Evolutionary conservation across 2,329 filamentous ascomycete species (phyloP), one percentile per base, ranked within the genome.

Genomic region (Fusarium piperis): DNA sequence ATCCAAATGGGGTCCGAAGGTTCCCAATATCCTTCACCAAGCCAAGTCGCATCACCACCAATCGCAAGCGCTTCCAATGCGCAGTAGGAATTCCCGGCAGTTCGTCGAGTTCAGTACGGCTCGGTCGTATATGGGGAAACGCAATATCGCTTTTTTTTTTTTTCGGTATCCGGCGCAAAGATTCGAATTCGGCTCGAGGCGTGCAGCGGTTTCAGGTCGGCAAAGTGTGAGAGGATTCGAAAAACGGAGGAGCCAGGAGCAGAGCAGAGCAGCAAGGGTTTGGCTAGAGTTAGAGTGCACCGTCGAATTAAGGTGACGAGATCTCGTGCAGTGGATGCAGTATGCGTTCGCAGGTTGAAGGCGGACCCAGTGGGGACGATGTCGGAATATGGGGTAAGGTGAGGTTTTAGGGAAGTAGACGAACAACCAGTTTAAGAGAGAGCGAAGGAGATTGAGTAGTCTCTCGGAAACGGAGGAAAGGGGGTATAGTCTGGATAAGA

Each of bases 341-440:
- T 59, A 64, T 39, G 67, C 60, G 57, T 56, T 59, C 61, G 64
- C 56, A 35, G 55, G 57, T 68, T 56, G 63, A 62, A 60, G 64
- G 71, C 71, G 70, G 74, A 70, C 57, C 73, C 70, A 74, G 75
- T 77, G 75, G 75, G 66, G 75, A 73, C 62, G 32, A 46, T 33
- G 62, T 64, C 56, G 53, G 64, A 77, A 67, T 77, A 77, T 77
- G 75, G 75, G 75, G 75, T 77, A 75, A 58, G 66, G 64, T 64
- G 64, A 65, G 39, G 60, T 57, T 59, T 72, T 28, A 46, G 64
- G 23, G 39, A 60, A 59, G 63, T 57, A 48, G 48, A 64, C 59
- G 61, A 64, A 55, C 15, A 58, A 55, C 65, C 62, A 46, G 63
- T 30, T 44, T 51, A 38, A 26, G 52, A 64, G 48, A 59, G 48